Percentiles rank a stretch among this genome's conserved stretches.
Evolutionary conservation across 352 stramenopile species (phyloP).

Genomic region (Blastocystis sp.): DNA sequence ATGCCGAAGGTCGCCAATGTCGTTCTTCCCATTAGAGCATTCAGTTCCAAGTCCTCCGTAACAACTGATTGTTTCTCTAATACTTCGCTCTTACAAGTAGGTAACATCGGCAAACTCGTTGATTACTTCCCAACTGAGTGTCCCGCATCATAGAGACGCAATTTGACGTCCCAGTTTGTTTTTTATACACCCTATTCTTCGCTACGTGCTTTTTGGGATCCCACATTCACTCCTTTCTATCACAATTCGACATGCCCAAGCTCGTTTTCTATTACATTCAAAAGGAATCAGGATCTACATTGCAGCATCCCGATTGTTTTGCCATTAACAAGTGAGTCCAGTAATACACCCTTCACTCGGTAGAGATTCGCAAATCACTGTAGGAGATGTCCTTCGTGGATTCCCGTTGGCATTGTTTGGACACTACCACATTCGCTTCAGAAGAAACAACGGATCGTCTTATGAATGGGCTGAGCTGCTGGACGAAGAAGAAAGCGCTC

Average conservation of each 20-base stretch:
- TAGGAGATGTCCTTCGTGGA: slow-evolving; percentile 40
- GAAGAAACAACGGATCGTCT: background rate
- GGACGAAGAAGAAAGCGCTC: background rate
- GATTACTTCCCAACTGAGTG: no score
- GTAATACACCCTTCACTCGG: background rate
- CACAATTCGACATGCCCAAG: background rate
- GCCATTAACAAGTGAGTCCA: slow-evolving; percentile 33
- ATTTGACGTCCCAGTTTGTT: no score
- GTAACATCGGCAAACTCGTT: no score
- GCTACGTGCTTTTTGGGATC: no score
- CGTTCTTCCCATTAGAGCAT: no score
- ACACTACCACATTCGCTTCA: slow-evolving; percentile 54
- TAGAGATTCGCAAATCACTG: slow-evolving; percentile 55
- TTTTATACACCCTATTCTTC: no score
- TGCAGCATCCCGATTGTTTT: slow-evolving; percentile 49
- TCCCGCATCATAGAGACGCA: no score
- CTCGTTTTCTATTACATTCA: slow-evolving; percentile 67
- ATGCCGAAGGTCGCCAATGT: no score
- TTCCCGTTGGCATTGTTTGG: slow-evolving; percentile 63
- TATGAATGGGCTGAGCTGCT: slow-evolving; percentile 52
- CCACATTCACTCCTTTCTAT: no score
- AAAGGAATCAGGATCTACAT: slow-evolving; percentile 41
- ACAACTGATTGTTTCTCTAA: no score
- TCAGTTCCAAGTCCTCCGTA: no score
- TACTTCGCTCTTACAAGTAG: no score